phyloP scores from a whole-genome alignment of 164 flowering plant genomes.

The Vitis rupestris region DNA sequence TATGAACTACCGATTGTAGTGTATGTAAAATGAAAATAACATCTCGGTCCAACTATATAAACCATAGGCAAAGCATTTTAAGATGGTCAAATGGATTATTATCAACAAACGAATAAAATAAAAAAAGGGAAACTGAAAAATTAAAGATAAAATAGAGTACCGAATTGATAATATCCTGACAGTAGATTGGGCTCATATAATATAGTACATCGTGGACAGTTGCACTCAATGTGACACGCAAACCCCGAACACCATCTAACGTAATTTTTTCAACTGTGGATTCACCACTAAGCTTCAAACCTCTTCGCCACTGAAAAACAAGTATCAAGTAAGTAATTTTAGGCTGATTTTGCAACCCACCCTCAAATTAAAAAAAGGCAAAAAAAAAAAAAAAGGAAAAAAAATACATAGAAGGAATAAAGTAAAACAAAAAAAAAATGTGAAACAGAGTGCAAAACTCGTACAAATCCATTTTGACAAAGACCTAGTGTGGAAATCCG shows the following conservation, averaged over 20 bases:
- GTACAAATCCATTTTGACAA: too few species aligned
- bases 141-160: constrained; percentile 35
- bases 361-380: not conserved
- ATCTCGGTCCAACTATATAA: too few species aligned
- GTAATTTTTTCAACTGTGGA: constrained; percentile 84
- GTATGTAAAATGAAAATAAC: too few species aligned
- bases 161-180: constrained; percentile 93
- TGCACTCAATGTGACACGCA: constrained; percentile 87
- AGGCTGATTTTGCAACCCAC: not conserved
- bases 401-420: not conserved
- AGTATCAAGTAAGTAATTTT: constrained; percentile 1
- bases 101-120: not conserved
- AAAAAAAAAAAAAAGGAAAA: not conserved
- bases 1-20: too few species aligned
- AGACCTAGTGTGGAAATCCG: not conserved
- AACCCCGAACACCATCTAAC: constrained; percentile 85
- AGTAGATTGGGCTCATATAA: constrained; percentile 99
- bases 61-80: too few species aligned
- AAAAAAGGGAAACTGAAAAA: not conserved
- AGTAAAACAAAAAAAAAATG: not conserved
- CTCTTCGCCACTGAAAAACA: constrained; percentile 87
- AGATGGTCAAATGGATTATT: too few species aligned
- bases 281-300: constrained; percentile 95
- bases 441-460: too few species aligned
- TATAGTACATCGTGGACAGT: constrained; percentile 96